Evolutionary conservation across 2,329 filamentous ascomycete genomes (phyloP), one percentile per base, ranked within the genome.

Genomic region (Apiospora arundinis): DNA sequence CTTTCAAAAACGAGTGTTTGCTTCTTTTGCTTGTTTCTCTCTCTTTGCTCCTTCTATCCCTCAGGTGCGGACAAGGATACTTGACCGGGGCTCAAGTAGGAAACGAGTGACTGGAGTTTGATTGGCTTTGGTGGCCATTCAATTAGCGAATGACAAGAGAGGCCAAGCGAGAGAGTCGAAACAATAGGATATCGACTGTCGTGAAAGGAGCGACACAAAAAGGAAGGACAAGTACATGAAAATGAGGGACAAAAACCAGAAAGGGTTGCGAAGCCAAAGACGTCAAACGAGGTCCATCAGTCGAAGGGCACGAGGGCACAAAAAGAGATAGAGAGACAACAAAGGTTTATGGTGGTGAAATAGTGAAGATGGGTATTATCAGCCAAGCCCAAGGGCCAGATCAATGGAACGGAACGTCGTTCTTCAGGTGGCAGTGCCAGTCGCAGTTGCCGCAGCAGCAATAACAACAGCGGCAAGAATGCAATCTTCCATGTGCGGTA

Each of bases 251-350:
- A 67, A 67, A 37, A 67, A 45, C n/a, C 37, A 44, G 23, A 46
- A 46, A 67, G 21, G 65, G 25, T 25, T 14, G 65, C 65, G 65
- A 67, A 46, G 44, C 65, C 65, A 67, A 67, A 67, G 65, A 67
- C 40, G 42, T 67, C 65, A 67, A 67, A 67, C 42, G 18, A 67
- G 40, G 65, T 45, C 40, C 65, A 67, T 67, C 65, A 32, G 65
- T 46, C 65, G 25, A 67, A 67, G 40, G 42, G 25, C n/a, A 25
- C 42, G 25, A 67, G 65, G 65, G 65, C 25, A 46, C 65, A 46
- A 67, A 25, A 40, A 18, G 42, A 32, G 40, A 25, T 9, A 21
- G 42, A 18, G 40, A 28, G 65, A 28, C n/a, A 46, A 67, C 56
- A 67, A 46, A 32, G 65, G 65, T 67, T 46, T 42, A 18, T 28